A percentile compares a stretch with the other conserved stretches of the same genome.
These are phyloP conservation scores for Aegle marmelos DNA, from an alignment of 345 rosid genomes.

Conservation along the genomic window DNA sequence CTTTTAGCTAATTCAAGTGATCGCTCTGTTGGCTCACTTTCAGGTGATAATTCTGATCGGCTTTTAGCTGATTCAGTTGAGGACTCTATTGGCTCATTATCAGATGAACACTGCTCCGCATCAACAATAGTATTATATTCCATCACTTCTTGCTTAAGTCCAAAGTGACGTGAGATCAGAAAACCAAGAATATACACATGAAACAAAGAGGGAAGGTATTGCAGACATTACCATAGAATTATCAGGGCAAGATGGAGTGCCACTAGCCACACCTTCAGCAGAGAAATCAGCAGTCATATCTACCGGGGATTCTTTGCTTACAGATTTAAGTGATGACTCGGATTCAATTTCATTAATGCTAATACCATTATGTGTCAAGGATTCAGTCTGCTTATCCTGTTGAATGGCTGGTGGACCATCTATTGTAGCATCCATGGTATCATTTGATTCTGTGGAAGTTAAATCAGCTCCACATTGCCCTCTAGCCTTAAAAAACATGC, in stretches of 20 bases:
- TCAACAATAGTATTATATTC: conserved; percentile 9
- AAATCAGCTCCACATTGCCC: conserved; percentile 28
- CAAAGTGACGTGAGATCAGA: conserved; percentile 2
- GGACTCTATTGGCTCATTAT: conserved; percentile 11
- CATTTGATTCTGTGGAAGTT: conserved; percentile 10
- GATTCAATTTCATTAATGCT: conserved; percentile 26
- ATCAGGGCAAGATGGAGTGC: conserved; percentile 30
- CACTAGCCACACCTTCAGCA: conserved; percentile 18
- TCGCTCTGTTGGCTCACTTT: conserved; percentile 21
- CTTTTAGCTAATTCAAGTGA: conserved; percentile 24
- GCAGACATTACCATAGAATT: conserved; percentile 31
- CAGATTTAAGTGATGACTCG: conserved; percentile 20
- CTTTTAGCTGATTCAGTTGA: not conserved
- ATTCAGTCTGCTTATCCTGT: conserved; percentile 27
- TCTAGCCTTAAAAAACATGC: conserved; percentile 28
- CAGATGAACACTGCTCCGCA: conserved; percentile 20
- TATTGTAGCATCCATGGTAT: conserved; percentile 7
- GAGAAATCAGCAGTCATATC: conserved; percentile 11
- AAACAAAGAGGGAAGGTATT: conserved; percentile 15
- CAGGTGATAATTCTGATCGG: conserved; percentile 1
- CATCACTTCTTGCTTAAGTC: conserved; percentile 33
- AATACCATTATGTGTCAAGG: conserved; percentile 19
- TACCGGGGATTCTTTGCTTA: conserved; percentile 14
- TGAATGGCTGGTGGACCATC: conserved; percentile 17
- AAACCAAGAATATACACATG: conserved; percentile 5